A percentile compares a stretch with the other conserved stretches of the same genome.
phyloP scores from a whole-genome alignment of 331 rosid species.

The Dryas integrifolia region DNA sequence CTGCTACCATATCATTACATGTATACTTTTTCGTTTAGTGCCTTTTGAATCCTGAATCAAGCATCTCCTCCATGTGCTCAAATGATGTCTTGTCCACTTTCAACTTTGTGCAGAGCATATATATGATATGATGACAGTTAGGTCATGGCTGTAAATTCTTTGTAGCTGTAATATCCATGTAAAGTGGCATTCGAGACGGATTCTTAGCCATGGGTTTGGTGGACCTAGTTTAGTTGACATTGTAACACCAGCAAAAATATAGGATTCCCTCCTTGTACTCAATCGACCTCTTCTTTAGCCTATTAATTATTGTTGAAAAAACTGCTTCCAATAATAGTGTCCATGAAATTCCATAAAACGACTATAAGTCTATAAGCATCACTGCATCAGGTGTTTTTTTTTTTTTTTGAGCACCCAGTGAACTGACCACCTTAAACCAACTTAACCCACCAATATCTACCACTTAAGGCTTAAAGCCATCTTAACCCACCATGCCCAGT shows the following conservation, averaged over 20 bases:
- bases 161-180: conserved; percentile 11
- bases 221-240: conserved; percentile 14
- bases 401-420: neutral
- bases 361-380: too few species aligned
- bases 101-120: conserved; percentile 3
- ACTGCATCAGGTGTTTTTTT: too few species aligned
- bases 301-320: neutral
- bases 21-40: neutral
- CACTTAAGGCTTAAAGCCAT: too few species aligned
- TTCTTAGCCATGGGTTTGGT: conserved; percentile 6
- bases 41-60: neutral
- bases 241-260: neutral
- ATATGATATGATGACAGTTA: conserved; percentile 1
- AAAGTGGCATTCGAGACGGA: conserved; percentile 6
- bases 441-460: too few species aligned
- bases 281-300: neutral
- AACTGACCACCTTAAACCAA: too few species aligned
- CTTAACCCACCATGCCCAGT: too few species aligned
- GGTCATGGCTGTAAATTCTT: neutral
- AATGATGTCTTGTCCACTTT: neutral
- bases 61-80: conserved; percentile 16
- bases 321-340: neutral
- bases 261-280: conserved; percentile 6
- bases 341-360: neutral
- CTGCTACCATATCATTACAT: neutral